Conservation (phyloP, 179 eudicot species). For the Spergularia azorica region DNA sequence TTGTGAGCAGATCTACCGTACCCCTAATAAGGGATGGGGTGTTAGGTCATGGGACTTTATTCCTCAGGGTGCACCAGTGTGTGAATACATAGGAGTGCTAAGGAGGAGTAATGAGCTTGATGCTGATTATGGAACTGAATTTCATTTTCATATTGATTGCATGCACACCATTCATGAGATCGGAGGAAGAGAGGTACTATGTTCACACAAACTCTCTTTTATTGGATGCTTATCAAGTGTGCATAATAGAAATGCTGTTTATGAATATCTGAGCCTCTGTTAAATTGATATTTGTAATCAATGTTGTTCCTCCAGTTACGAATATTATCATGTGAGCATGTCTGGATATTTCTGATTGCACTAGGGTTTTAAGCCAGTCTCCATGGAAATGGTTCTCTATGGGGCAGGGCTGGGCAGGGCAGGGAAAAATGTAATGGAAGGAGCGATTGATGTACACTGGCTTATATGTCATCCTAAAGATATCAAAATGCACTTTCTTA, state of each 20-base stretch:
- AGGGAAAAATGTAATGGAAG: no score
- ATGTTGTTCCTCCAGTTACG: background rate
- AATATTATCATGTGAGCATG: no score
- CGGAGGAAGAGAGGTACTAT: slow-evolving; percentile 53
- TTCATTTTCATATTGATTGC: slow-evolving; percentile 57
- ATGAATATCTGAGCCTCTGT: background rate
- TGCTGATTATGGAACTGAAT: slow-evolving; percentile 38
- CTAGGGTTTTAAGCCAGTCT: no score
- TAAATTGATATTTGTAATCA: no score
- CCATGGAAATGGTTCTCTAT: no score
- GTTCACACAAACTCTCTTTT: background rate
- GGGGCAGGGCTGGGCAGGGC: no score
- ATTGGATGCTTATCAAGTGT: background rate
- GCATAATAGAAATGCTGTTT: background rate
- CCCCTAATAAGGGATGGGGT: slow-evolving; percentile 57
- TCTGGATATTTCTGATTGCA: no score
- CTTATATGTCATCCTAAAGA: no score
- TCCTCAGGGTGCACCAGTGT: slow-evolving; percentile 56
- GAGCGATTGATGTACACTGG: no score
- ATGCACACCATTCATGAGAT: slow-evolving; percentile 54
- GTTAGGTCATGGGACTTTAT: slow-evolving; percentile 53
- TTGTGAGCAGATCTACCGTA: slow-evolving; percentile 46
- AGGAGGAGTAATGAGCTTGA: slow-evolving; percentile 51
- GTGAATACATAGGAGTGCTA: slow-evolving; percentile 52
- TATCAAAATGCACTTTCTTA: no score